Evolutionary conservation across 768 basidiomycete genomes (phyloP), one percentile per base, ranked within the genome.

Genomic region (Russula sp.): DNA sequence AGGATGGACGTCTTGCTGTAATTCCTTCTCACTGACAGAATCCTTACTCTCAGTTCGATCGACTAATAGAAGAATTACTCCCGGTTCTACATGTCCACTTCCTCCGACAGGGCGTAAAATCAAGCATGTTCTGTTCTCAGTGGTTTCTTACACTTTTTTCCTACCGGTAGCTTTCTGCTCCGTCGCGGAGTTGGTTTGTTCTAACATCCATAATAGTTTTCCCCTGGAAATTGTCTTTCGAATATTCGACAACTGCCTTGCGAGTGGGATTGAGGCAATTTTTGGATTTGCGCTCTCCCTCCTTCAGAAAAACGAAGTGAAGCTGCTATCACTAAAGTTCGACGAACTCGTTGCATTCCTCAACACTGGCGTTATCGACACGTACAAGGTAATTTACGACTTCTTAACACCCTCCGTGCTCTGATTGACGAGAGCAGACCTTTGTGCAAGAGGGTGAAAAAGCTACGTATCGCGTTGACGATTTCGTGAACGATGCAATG

Each of bases 81-180:
- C 97, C 97, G 5, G 90, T 95, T 5, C 78, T 98, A 6, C 94
- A 98, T 70, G 77, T 96, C 27, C 97, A 98, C 74, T 91, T 99
- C 70, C 75, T 96, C 35, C 84, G 95, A 35, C 91, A 97, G 74
- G 96, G 95, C 35, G 78, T 98, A 71, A 98, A 98, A 73, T 94
- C 93, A 51, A 95, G 90, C 76, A 98, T 99, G 94, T 98, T 89
- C 72, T 96, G 93, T 70, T 94, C 92, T 14, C 97, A 98, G 67
- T 99, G 97, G 97, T 98, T 98, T 75, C 79, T 99, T 72, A 98
- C 97, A 0, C 76, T 99, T 73, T 98, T 98, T 78, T 91, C 92
- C 71, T 98, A 96, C 75, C 85, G 92, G 92, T 88, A 70, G 69
- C 82, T 71, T 14, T 6, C 9, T 18, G 3, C 32, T 40, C 51